These are phyloP conservation scores for Tolypocladium ovalisporum DNA, from an alignment of 2,329 filamentous ascomycete genomes.

Conservation along the genomic window DNA sequence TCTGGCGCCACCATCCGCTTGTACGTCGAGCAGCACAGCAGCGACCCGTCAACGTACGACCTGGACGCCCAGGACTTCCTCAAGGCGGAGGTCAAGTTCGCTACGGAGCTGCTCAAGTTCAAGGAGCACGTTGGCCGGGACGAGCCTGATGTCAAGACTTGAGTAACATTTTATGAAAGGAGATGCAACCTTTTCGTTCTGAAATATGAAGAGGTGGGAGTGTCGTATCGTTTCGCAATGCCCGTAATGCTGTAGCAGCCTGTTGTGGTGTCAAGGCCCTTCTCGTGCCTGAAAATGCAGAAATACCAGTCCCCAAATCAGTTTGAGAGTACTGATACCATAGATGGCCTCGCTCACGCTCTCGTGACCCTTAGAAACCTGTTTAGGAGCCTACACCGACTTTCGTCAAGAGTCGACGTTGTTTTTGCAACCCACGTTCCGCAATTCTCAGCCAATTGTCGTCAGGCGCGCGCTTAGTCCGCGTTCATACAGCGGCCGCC, in stretches of 20 bases:
- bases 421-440: not conserved
- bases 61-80: constrained; percentile 89
- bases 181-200: no score
- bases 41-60: constrained; percentile 65
- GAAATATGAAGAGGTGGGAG: not conserved
- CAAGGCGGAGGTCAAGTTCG: constrained; percentile 77
- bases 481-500: not conserved
- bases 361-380: not conserved
- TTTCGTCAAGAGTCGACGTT: no score
- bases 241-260: not conserved
- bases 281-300: not conserved
- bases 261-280: not conserved
- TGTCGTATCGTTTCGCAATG: not conserved
- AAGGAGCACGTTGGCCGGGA: constrained; percentile 88
- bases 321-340: not conserved
- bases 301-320: not conserved
- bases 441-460: not conserved
- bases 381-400: no score
- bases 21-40: constrained; percentile 94
- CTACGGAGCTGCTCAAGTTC: constrained; percentile 78
- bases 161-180: not conserved
- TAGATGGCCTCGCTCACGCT: not conserved
- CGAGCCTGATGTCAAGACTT: constrained; percentile 95
- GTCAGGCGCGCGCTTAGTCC: not conserved
- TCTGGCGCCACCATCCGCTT: constrained; percentile 93